phyloP scores from a whole-genome alignment of 1,139 yeast genomes.

The Protomyces arabidopsidicola region DNA sequence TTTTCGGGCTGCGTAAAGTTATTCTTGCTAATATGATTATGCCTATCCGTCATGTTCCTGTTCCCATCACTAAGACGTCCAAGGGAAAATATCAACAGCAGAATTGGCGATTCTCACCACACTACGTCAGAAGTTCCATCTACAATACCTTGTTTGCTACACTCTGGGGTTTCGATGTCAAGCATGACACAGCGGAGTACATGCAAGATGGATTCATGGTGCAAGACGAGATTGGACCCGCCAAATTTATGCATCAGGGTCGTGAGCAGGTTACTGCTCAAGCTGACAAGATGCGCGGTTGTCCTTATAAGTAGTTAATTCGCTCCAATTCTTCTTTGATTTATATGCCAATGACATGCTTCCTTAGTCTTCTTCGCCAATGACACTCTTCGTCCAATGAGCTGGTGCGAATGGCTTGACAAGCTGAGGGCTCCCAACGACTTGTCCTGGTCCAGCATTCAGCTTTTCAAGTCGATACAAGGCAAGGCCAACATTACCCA shows the following conservation, averaged over 20 bases:
- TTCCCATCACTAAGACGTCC: not conserved
- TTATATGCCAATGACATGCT: not conserved
- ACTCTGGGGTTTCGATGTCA: not conserved
- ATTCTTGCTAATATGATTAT: not conserved
- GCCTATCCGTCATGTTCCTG: not conserved
- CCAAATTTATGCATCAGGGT: not conserved
- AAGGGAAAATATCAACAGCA: not conserved
- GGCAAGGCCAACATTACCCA: slow-evolving; percentile 65
- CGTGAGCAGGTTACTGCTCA: not conserved
- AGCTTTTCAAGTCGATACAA: slow-evolving; percentile 49
- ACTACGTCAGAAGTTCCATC: not conserved
- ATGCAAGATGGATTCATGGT: not conserved
- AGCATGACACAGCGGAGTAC: not conserved
- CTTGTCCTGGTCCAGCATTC: not conserved
- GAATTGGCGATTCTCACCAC: not conserved
- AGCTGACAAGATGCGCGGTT: slow-evolving; percentile 5
- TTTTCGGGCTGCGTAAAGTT: not conserved
- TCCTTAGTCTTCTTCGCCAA: not conserved
- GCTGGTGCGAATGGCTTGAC: not conserved
- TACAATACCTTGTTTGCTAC: not conserved
- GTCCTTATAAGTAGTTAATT: not conserved
- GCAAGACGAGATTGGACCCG: slow-evolving; percentile 6
- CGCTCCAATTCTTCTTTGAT: not conserved
- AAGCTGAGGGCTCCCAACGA: not conserved
- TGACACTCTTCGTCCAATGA: not conserved